Conservation (phyloP, 2,329 filamentous ascomycete genomes). For the Dichotomopilus funicola region DNA sequence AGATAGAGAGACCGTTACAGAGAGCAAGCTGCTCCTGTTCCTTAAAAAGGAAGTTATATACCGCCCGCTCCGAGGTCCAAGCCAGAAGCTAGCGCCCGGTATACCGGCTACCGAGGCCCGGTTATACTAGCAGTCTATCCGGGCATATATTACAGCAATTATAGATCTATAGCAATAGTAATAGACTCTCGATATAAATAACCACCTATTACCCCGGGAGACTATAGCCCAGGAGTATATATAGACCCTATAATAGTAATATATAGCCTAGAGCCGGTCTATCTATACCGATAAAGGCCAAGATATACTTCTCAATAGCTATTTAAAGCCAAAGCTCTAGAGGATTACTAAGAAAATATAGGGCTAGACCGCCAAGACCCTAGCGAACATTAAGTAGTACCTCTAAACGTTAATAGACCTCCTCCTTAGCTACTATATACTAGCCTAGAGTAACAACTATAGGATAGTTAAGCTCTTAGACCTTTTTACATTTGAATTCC, state of each 20-base stretch:
- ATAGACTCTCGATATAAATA: not conserved
- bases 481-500: too few relatives aligned
- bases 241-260: not conserved
- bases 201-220: not conserved
- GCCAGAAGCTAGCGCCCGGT: not conserved
- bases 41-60: not conserved
- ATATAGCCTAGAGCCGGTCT: too few relatives aligned
- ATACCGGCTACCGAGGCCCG: not conserved
- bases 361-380: too few relatives aligned
- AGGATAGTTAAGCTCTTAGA: too few relatives aligned
- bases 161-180: not conserved
- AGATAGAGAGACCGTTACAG: not conserved
- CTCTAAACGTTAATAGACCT: too few relatives aligned
- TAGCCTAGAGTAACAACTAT: too few relatives aligned
- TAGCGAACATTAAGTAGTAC: too few relatives aligned
- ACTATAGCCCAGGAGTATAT: not conserved
- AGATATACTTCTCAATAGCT: too few relatives aligned
- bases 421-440: too few relatives aligned
- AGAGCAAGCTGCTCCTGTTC: constrained; percentile 3
- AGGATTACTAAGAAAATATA: too few relatives aligned
- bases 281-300: too few relatives aligned
- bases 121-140: not conserved
- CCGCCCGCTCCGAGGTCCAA: not conserved
- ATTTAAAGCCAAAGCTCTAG: too few relatives aligned
- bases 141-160: not conserved